These are phyloP conservation scores for Sclerotinia nivalis DNA, from an alignment of 2,329 filamentous ascomycete species.

Conservation along the genomic window DNA sequence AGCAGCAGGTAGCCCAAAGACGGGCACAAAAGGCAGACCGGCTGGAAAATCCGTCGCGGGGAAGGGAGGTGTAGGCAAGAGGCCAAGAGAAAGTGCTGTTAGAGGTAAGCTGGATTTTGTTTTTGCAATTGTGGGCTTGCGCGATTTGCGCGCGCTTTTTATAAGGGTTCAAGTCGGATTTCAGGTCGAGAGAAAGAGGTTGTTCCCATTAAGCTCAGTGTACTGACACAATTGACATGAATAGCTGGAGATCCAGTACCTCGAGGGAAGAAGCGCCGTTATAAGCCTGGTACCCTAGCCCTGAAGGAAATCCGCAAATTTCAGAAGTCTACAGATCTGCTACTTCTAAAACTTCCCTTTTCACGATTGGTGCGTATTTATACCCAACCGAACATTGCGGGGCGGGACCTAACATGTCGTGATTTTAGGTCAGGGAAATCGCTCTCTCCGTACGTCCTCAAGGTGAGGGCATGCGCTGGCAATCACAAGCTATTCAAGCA, in stretches of 20 bases:
- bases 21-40: constrained; percentile 1
- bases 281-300: constrained; percentile 79
- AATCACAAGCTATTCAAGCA: constrained; percentile 90
- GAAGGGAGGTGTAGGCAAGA: background rate
- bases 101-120: constrained; percentile 18
- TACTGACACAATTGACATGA: background rate
- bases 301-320: constrained; percentile 89
- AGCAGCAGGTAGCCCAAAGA: background rate
- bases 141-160: background rate
- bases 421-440: constrained; percentile 66
- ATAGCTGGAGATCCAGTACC: constrained; percentile 74
- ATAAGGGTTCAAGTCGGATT: no score
- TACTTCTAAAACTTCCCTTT: constrained; percentile 80
- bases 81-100: constrained; percentile 15
- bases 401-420: background rate
- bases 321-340: constrained; percentile 84
- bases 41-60: background rate
- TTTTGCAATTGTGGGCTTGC: background rate
- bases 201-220: background rate
- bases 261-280: constrained; percentile 61
- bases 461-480: constrained; percentile 81
- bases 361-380: constrained; percentile 61
- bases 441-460: constrained; percentile 62
- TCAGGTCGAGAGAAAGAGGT: no score
- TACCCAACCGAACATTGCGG: background rate